These are phyloP conservation scores for Talaromyces sp. DNA, from an alignment of 2,329 filamentous ascomycete genomes.

Conservation along the genomic window DNA sequence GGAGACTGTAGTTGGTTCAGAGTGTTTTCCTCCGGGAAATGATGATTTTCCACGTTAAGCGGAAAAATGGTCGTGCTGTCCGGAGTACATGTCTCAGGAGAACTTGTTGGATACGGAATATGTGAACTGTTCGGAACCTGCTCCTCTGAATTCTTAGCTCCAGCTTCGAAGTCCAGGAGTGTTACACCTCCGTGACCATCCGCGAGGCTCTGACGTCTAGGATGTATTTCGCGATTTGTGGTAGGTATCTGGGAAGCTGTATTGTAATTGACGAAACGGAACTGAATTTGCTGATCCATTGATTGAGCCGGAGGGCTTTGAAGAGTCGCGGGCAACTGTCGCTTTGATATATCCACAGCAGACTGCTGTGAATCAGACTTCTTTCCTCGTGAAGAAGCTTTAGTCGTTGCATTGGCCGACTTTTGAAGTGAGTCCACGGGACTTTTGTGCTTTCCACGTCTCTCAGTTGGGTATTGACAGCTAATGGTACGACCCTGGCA, in stretches of 20 bases:
- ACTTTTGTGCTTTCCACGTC: conserved; percentile 31
- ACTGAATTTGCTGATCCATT: conserved; percentile 22
- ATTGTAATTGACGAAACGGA: conserved; percentile 18
- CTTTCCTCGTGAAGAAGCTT: neutral
- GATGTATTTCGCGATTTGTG: neutral
- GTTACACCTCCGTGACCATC: neutral
- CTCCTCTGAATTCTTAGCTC: neutral
- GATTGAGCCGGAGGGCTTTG: conserved; percentile 13
- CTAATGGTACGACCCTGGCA: conserved; percentile 34
- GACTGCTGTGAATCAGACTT: neutral
- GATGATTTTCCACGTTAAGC: neutral
- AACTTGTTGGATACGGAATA: conserved; percentile 15
- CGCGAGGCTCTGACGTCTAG: neutral
- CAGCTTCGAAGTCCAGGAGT: neutral
- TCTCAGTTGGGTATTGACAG: conserved; percentile 38
- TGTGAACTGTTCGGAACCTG: conserved; percentile 10
- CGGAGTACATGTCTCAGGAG: conserved; percentile 10
- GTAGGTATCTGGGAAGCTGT: neutral
- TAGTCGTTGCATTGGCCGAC: neutral
- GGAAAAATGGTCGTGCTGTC: neutral
- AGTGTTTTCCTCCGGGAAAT: neutral
- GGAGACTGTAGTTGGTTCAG: neutral
- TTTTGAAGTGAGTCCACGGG: conserved; percentile 16
- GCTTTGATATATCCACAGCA: neutral
- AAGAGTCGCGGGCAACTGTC: neutral